Percentiles rank a stretch among this genome's conserved stretches.
These are phyloP conservation scores for Closterium sp. DNA, from an alignment of 139 green algal genomes.

Conservation along the genomic window DNA sequence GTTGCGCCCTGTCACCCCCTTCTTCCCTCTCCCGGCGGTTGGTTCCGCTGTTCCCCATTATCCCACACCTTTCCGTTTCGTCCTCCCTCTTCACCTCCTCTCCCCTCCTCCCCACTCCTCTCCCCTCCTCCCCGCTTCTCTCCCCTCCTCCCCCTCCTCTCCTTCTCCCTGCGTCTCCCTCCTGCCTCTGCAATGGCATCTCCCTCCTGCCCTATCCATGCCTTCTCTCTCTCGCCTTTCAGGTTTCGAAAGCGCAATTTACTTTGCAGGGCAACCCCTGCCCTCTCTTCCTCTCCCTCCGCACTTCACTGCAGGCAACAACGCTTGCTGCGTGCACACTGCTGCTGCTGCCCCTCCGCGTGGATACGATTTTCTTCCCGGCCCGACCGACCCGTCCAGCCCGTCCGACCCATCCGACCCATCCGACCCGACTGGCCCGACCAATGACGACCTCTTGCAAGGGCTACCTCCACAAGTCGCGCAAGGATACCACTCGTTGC, in stretches of 20 bases:
- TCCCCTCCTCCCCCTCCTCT: neutral
- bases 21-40: neutral
- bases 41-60: neutral
- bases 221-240: too few species aligned
- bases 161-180: neutral
- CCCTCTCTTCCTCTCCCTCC: neutral
- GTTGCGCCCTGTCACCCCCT: neutral
- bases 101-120: neutral
- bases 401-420: too few species aligned
- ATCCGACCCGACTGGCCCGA: too few species aligned
- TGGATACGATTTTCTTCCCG: neutral
- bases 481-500: too few species aligned
- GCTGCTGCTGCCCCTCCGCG: neutral
- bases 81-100: neutral
- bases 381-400: too few species aligned
- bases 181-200: neutral
- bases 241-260: neutral
- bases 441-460: neutral
- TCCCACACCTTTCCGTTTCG: neutral
- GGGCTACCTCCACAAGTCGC: too few species aligned
- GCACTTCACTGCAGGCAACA: neutral
- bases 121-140: too few species aligned
- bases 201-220: neutral
- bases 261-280: neutral
- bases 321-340: neutral